A percentile compares a stretch with the other conserved stretches of the same genome.
These are phyloP conservation scores for Sordaria brevicollis DNA, from an alignment of 495 filamentous ascomycete genomes.

Conservation along the genomic window DNA sequence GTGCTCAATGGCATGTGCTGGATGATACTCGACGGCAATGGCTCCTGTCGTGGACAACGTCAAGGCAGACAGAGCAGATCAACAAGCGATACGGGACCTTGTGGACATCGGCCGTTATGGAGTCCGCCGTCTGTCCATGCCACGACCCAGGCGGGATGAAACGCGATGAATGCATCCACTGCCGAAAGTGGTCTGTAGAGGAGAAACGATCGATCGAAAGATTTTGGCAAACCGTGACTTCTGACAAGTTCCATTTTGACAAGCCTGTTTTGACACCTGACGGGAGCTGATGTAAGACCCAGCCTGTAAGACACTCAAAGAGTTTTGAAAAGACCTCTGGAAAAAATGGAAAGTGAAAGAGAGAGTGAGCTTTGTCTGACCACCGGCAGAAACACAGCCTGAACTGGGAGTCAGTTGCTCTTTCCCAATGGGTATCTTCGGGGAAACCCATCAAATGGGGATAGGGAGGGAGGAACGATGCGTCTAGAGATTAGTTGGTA, in stretches of 20 bases:
- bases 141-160: not conserved
- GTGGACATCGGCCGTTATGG: not conserved
- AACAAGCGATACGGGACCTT: not conserved
- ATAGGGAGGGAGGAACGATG: not conserved
- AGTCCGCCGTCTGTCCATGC: not conserved
- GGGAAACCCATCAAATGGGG: not conserved
- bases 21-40: not conserved
- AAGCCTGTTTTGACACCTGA: not conserved
- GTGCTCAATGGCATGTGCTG: not conserved
- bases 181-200: not conserved
- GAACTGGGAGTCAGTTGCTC: not conserved
- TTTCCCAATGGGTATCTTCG: not conserved
- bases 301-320: not conserved
- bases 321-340: not conserved
- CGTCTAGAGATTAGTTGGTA: not conserved
- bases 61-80: not conserved
- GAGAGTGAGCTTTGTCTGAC: not conserved
- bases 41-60: not conserved
- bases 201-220: not conserved
- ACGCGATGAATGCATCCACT: not conserved
- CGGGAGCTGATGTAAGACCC: not conserved
- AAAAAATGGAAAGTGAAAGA: not conserved
- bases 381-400: not conserved
- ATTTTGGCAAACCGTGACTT: not conserved
- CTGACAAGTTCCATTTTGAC: not conserved